phyloP scores from a whole-genome alignment of 768 basidiomycete genomes.

The Termitomyces bulborhizus region DNA sequence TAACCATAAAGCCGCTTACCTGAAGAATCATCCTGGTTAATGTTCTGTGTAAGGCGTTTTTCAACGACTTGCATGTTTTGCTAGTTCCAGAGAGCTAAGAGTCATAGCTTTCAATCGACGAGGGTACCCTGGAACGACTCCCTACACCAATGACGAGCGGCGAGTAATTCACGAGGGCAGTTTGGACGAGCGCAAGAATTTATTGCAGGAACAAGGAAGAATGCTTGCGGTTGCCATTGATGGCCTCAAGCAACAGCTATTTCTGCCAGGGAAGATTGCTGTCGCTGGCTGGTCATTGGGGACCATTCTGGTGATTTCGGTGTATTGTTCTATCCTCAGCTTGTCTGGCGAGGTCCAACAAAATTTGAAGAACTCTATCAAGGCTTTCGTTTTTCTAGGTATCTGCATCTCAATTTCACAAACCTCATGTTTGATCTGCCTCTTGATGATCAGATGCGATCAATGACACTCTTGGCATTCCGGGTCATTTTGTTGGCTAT shows the following conservation, averaged over 20 bases:
- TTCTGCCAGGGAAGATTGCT: slow-evolving; percentile 24
- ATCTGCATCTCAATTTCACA: no score
- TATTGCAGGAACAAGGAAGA: slow-evolving; percentile 20
- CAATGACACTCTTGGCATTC: background rate
- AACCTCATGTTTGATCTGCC: background rate
- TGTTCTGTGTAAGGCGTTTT: slow-evolving; percentile 14
- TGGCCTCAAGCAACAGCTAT: slow-evolving; percentile 31
- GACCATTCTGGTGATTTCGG: slow-evolving; percentile 13
- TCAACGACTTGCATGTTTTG: slow-evolving; percentile 14
- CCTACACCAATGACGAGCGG: slow-evolving; percentile 20
- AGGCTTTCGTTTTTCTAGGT: slow-evolving; percentile 16
- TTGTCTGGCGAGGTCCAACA: slow-evolving; percentile 1
- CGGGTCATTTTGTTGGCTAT: background rate
- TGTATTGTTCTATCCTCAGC: slow-evolving; percentile 14
- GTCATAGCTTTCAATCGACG: slow-evolving; percentile 21
- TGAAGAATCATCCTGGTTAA: background rate
- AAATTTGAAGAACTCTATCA: slow-evolving; percentile 14
- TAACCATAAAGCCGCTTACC: background rate
- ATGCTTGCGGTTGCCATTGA: slow-evolving; percentile 18
- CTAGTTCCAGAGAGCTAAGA: slow-evolving; percentile 15
- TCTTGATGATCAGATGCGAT: background rate
- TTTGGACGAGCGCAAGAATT: slow-evolving; percentile 11
- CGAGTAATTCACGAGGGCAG: slow-evolving; percentile 8
- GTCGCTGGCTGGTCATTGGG: slow-evolving; percentile 26
- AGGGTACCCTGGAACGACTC: slow-evolving; percentile 14